These are phyloP conservation scores for Podospora comata DNA, from an alignment of 495 filamentous ascomycete genomes.

Conservation along the genomic window DNA sequence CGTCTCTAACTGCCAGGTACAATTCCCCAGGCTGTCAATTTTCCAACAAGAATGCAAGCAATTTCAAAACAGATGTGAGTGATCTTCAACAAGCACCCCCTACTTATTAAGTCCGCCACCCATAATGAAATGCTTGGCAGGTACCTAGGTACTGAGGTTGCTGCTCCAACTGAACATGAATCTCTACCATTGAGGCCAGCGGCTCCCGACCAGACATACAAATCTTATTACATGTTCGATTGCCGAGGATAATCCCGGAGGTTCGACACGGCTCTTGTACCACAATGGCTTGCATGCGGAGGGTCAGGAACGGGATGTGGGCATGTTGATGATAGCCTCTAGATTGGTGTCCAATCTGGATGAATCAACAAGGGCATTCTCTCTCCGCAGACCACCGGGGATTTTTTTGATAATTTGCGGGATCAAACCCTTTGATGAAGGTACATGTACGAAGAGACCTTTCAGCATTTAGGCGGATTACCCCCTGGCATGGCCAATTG, in stretches of 20 bases:
- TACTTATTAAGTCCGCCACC: too few species aligned
- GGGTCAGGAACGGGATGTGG: neutral
- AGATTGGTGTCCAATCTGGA: neutral
- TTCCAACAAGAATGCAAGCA: neutral
- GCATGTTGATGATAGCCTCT: neutral
- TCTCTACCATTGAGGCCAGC: too few species aligned
- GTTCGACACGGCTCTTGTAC: neutral
- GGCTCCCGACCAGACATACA: neutral
- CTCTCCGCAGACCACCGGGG: neutral
- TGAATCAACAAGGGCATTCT: slow-evolving; percentile 2
- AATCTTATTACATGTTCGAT: neutral
- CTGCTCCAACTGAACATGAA: too few species aligned
- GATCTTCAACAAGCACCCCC: neutral
- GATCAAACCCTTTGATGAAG: neutral
- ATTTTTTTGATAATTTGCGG: neutral
- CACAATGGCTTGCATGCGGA: too few species aligned
- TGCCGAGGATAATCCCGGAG: neutral
- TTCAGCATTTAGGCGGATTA: neutral
- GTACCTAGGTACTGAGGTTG: too few species aligned
- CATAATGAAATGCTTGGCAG: too few species aligned
- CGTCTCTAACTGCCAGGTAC: neutral
- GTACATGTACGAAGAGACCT: neutral
- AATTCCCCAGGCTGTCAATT: neutral
- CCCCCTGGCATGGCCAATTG: neutral
- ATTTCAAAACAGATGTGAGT: neutral